phyloP scores from a whole-genome alignment of 1,284 basidiomycete genomes.

The Leccinum pachyderme region DNA sequence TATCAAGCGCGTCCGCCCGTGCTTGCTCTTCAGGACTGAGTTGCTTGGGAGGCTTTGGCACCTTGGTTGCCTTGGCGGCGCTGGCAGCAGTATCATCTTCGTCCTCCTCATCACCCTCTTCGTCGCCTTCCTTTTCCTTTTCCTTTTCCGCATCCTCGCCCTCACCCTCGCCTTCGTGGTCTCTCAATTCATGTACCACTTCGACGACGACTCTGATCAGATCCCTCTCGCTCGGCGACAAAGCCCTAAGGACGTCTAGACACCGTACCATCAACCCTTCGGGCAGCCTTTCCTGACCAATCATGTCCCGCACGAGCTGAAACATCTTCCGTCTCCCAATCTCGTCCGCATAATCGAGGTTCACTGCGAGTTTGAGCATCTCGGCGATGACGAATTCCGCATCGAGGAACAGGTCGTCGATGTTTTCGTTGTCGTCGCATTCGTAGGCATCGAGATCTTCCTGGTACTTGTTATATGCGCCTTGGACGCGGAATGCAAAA shows the following conservation, averaged over 20 bases:
- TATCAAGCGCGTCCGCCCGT: slow-evolving; percentile 68
- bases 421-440: slow-evolving; percentile 52
- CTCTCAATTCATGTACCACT: slow-evolving; percentile 84
- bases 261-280: slow-evolving; percentile 77
- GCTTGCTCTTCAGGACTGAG: slow-evolving; percentile 59
- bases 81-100: slow-evolving; percentile 13
- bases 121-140: slow-evolving; percentile 30
- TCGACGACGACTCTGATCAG: slow-evolving; percentile 94
- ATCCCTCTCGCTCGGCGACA: slow-evolving; percentile 85
- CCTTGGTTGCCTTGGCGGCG: slow-evolving; percentile 4
- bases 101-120: slow-evolving; percentile 16
- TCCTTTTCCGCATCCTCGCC: slow-evolving; percentile 29
- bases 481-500: slow-evolving; percentile 84
- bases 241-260: slow-evolving; percentile 84
- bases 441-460: slow-evolving; percentile 48
- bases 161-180: slow-evolving; percentile 44
- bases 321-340: slow-evolving; percentile 94
- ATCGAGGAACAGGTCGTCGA: slow-evolving; percentile 41
- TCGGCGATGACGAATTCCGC: slow-evolving; percentile 78
- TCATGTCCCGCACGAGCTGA: slow-evolving; percentile 82
- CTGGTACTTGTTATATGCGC: slow-evolving; percentile 72
- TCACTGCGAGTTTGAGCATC: slow-evolving; percentile 77
- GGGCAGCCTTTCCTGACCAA: slow-evolving; percentile 80
- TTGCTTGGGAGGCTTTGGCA: slow-evolving; percentile 36
- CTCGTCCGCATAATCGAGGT: slow-evolving; percentile 92